phyloP scores from a whole-genome alignment of 768 basidiomycete genomes.

The Clathrus columnatus region DNA sequence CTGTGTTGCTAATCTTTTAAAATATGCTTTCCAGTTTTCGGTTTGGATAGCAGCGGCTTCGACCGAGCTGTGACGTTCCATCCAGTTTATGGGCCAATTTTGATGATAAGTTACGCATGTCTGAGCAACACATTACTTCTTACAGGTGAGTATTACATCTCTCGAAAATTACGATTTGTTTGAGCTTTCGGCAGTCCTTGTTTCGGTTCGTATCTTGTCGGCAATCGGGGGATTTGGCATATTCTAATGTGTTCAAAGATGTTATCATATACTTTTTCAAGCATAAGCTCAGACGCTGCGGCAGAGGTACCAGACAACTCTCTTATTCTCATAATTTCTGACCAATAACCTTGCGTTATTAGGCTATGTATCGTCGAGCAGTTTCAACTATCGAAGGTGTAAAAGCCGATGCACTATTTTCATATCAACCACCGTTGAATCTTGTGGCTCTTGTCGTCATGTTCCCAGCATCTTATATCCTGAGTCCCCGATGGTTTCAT shows the following conservation, averaged over 20 bases:
- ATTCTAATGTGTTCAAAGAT: conserved; percentile 46
- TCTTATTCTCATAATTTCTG: conserved; percentile 3
- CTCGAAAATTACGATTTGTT: not conserved
- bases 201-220: conserved; percentile 46
- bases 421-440: conserved; percentile 92
- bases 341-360: conserved; percentile 3
- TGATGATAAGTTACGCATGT: conserved; percentile 88
- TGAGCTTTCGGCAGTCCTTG: conserved; percentile 43
- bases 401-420: conserved; percentile 86
- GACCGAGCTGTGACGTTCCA: conserved; percentile 73
- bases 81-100: conserved; percentile 78
- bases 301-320: conserved; percentile 58
- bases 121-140: conserved; percentile 87
- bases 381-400: conserved; percentile 94
- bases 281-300: conserved; percentile 85
- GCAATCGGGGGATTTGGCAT: conserved; percentile 17
- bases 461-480: conserved; percentile 75
- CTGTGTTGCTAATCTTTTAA: not conserved
- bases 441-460: conserved; percentile 79
- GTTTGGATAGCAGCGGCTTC: conserved; percentile 90
- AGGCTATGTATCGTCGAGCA: conserved; percentile 94
- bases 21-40: conserved; percentile 48
- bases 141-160: conserved; percentile 49
- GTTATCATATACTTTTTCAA: conserved; percentile 90
- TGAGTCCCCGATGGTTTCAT: conserved; percentile 96